phyloP scores from a whole-genome alignment of 2,329 filamentous ascomycete genomes.

The Epichloe hybrida region DNA sequence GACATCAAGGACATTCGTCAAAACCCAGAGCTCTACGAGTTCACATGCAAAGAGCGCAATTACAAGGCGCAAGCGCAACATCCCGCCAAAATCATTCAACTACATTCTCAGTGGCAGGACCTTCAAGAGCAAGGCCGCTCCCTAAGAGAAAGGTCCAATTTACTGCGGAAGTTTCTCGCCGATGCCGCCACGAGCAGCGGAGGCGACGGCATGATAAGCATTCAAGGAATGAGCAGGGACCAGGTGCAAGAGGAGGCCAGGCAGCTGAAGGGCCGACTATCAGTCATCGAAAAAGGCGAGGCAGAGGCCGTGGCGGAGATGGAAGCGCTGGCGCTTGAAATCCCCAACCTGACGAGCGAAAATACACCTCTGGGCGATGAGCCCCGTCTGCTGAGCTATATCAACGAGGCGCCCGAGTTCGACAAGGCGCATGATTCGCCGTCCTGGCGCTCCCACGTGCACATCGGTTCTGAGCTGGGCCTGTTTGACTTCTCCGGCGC shows the following conservation, averaged over 20 bases:
- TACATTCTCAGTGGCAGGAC: slow-evolving; percentile 45
- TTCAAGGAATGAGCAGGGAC: slow-evolving; percentile 28
- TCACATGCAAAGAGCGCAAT: slow-evolving; percentile 77
- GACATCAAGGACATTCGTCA: slow-evolving; percentile 85
- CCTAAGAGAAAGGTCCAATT: slow-evolving; percentile 54
- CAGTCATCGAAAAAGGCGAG: slow-evolving; percentile 47
- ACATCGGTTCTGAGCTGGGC: slow-evolving; percentile 74
- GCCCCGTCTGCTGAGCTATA: slow-evolving; percentile 55
- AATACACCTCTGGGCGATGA: slow-evolving; percentile 59
- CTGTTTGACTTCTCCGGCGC: slow-evolving; percentile 83
- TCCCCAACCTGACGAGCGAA: slow-evolving; percentile 76
- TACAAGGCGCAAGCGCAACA: slow-evolving; percentile 47
- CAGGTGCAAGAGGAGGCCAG: slow-evolving; percentile 51
- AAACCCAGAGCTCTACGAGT: slow-evolving; percentile 64
- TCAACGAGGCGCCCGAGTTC: slow-evolving; percentile 54
- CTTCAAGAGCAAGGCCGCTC: slow-evolving; percentile 46
- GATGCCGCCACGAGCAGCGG: slow-evolving; percentile 34
- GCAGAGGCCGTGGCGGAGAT: slow-evolving; percentile 50
- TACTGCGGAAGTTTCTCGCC: slow-evolving; percentile 40
- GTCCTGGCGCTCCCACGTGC: slow-evolving; percentile 62
- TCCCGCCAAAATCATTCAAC: slow-evolving; percentile 39
- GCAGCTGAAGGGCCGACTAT: slow-evolving; percentile 48
- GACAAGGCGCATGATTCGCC: slow-evolving; percentile 15
- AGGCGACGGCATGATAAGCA: slow-evolving; percentile 25
- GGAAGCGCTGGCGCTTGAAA: slow-evolving; percentile 55